Percentiles rank a stretch among this genome's conserved stretches.
Conservation (phyloP, 2,329 filamentous ascomycete genomes). For the Arthrinium phaeospermum region DNA sequence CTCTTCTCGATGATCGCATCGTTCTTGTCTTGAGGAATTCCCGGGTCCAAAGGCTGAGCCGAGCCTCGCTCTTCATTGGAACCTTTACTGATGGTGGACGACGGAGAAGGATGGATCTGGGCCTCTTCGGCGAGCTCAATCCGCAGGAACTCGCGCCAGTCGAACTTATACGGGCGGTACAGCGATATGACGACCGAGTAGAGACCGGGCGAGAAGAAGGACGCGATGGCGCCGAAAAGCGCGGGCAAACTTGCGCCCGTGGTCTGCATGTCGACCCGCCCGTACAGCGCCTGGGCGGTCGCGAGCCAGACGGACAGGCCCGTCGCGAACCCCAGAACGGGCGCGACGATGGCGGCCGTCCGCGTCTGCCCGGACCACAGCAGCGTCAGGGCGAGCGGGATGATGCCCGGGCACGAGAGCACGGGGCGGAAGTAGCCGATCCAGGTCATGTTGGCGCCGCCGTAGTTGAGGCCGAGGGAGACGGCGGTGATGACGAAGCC, state of each 20-base stretch:
- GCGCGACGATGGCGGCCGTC: conserved; percentile 40
- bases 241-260: conserved; percentile 47
- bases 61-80: conserved; percentile 10
- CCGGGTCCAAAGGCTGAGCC: neutral
- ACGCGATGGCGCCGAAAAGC: conserved; percentile 50
- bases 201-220: conserved; percentile 51
- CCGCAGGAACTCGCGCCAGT: conserved; percentile 48
- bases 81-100: neutral
- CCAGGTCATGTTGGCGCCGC: conserved; percentile 55
- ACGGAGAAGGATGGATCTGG: conserved; percentile 26
- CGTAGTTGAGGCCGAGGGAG: conserved; percentile 53
- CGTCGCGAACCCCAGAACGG: conserved; percentile 49
- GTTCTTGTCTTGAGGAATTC: neutral
- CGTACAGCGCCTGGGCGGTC: conserved; percentile 45
- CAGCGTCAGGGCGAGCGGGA: conserved; percentile 50
- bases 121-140: conserved; percentile 51
- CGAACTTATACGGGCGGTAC: conserved; percentile 41
- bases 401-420: conserved; percentile 42
- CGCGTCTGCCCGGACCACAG: conserved; percentile 52
- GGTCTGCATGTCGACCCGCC: conserved; percentile 46
- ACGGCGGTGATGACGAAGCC: conserved; percentile 54
- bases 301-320: conserved; percentile 52
- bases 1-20: neutral
- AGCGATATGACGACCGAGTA: conserved; percentile 51
- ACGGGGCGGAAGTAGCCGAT: conserved; percentile 36